These are phyloP conservation scores for Populus tremula DNA, from an alignment of 345 rosid genomes.

Conservation along the genomic window DNA sequence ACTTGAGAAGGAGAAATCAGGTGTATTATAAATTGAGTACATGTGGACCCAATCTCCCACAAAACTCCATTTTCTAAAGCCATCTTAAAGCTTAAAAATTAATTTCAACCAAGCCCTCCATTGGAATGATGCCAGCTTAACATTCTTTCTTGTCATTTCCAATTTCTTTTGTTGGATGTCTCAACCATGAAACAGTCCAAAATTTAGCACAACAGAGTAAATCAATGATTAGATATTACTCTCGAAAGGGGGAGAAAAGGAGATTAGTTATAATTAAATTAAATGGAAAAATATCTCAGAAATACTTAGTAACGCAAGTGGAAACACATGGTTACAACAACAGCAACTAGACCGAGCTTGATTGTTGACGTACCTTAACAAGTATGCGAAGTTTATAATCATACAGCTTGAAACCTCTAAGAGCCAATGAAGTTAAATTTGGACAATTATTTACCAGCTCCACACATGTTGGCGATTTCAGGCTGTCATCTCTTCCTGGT, in stretches of 20 bases:
- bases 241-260: neutral
- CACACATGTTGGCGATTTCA: constrained; percentile 57
- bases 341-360: neutral
- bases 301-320: neutral
- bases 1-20: neutral
- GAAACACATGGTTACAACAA: neutral
- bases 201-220: neutral
- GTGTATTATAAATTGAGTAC: neutral
- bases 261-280: neutral
- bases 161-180: neutral
- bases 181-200: neutral
- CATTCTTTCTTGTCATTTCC: neutral
- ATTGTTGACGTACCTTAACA: constrained; percentile 49
- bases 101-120: neutral
- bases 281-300: neutral
- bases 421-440: constrained; percentile 64
- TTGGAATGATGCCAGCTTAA: neutral
- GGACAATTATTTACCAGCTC: constrained; percentile 72
- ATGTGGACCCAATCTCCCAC: neutral
- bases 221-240: neutral
- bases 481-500: constrained; percentile 65
- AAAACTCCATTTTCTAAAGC: neutral
- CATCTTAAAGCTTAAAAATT: neutral
- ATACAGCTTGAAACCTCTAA: constrained; percentile 77
- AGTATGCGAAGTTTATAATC: constrained; percentile 57